A percentile compares a stretch with the other conserved stretches of the same genome.
These are phyloP conservation scores for Pleurotus ostreatus DNA, from an alignment of 768 basidiomycete genomes.

Conservation along the genomic window DNA sequence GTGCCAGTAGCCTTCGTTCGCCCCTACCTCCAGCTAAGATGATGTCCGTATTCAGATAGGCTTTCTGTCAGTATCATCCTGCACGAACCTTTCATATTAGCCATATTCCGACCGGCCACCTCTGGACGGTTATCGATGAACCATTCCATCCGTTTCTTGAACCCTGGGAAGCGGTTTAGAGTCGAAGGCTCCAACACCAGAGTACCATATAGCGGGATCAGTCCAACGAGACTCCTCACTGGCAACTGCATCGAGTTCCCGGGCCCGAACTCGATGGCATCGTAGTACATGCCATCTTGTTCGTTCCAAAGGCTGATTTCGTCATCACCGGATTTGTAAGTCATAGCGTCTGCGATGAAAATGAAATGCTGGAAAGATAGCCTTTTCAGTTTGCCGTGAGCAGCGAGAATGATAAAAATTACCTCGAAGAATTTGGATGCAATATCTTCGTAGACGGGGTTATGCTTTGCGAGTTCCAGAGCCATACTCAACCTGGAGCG, in stretches of 20 bases:
- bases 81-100: constrained; percentile 81
- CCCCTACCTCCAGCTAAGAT: constrained; percentile 60
- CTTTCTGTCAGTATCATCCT: background rate
- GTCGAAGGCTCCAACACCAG: constrained; percentile 87
- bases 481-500: constrained; percentile 85
- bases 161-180: constrained; percentile 91
- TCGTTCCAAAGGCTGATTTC: constrained; percentile 92
- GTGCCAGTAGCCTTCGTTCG: constrained; percentile 81
- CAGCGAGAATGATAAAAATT: background rate
- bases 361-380: constrained; percentile 74
- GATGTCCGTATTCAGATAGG: constrained; percentile 1
- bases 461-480: constrained; percentile 95
- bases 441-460: constrained; percentile 96
- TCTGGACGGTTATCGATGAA: constrained; percentile 92
- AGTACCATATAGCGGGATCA: constrained; percentile 95
- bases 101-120: constrained; percentile 88
- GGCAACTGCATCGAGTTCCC: constrained; percentile 87
- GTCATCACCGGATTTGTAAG: constrained; percentile 74
- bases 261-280: constrained; percentile 87
- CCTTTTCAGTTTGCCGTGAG: background rate
- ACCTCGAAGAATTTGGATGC: constrained; percentile 97
- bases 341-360: constrained; percentile 99
- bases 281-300: constrained; percentile 97
- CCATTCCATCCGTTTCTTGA: constrained; percentile 99
- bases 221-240: constrained; percentile 91